Evolutionary conservation across 306 rosid species (phyloP).

Genomic region (Erythrophleum fordii): DNA sequence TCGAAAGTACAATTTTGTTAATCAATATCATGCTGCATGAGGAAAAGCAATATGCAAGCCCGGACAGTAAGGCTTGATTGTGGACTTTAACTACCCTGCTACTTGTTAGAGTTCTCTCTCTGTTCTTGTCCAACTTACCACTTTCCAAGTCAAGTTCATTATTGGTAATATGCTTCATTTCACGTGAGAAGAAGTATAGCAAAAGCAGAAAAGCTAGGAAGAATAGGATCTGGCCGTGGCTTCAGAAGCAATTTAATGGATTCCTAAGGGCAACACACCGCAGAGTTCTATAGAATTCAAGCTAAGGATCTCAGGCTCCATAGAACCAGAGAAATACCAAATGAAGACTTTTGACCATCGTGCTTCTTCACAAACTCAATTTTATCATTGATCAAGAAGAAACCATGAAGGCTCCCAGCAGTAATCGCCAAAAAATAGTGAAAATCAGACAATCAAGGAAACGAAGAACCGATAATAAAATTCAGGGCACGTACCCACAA

Average conservation of each 20-base stretch:
- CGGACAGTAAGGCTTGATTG: constrained; percentile 89
- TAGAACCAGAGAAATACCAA: background rate
- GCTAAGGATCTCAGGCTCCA: constrained; percentile 31
- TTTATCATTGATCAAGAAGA: background rate
- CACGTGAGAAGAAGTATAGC: background rate
- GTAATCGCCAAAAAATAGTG: background rate
- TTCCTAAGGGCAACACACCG: constrained; percentile 1
- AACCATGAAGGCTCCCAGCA: constrained; percentile 16
- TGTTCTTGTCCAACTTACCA: constrained; percentile 66
- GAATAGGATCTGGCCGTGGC: constrained; percentile 1
- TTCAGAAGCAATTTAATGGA: background rate
- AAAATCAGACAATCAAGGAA: constrained; percentile 6
- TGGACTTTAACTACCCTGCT: constrained; percentile 57
- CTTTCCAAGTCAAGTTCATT: constrained; percentile 73
- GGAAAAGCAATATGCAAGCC: constrained; percentile 88
- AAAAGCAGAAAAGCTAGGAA: background rate
- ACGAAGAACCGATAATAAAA: background rate
- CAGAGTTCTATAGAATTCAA: constrained; percentile 23
- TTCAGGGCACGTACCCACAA: background rate
- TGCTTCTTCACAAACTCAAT: constrained; percentile 22
- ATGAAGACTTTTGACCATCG: constrained; percentile 10
- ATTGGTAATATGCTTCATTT: constrained; percentile 68
- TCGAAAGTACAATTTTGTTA: constrained; percentile 92
- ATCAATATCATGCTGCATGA: constrained; percentile 95
- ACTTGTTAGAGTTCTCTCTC: constrained; percentile 52